Evolutionary conservation across 108 stramenopile genomes (phyloP).

Genomic region (Fragilaria radians): DNA sequence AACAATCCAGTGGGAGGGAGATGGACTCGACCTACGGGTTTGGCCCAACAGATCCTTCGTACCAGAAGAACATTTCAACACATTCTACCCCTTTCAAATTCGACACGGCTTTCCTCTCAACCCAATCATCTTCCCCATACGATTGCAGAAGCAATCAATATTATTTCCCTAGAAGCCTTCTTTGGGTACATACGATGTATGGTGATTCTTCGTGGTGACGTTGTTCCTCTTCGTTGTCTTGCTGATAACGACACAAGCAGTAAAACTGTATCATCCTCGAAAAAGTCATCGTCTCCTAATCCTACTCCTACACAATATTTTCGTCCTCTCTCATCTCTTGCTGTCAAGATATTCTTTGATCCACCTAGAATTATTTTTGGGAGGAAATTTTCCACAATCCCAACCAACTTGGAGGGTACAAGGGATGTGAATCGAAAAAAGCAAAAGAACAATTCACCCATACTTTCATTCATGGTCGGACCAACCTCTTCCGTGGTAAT

Average conservation of each 20-base stretch:
- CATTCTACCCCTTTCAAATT: slow-evolving; percentile 34
- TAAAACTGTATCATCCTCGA: slow-evolving; percentile 12
- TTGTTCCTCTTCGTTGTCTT: slow-evolving; percentile 34
- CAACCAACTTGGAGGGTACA: too few relatives aligned
- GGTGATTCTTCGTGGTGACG: slow-evolving; percentile 66
- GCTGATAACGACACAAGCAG: slow-evolving; percentile 19
- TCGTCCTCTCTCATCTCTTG: slow-evolving; percentile 35
- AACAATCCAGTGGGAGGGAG: slow-evolving; percentile 71
- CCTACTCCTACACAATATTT: not conserved
- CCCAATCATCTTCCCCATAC: too few relatives aligned
- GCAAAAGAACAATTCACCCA: slow-evolving; percentile 20
- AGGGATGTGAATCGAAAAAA: not conserved
- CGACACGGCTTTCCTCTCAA: not conserved
- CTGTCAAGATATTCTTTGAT: slow-evolving; percentile 63
- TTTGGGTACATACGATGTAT: slow-evolving; percentile 34
- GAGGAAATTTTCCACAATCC: too few relatives aligned
- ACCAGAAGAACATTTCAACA: slow-evolving; percentile 56
- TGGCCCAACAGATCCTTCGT: slow-evolving; percentile 35
- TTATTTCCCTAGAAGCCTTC: slow-evolving; percentile 48
- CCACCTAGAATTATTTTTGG: slow-evolving; percentile 57
- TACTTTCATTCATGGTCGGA: too few relatives aligned
- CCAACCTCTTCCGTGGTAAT: slow-evolving; percentile 57
- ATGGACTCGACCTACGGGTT: slow-evolving; percentile 53
- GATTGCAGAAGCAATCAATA: slow-evolving; percentile 66
- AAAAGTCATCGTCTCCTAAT: too few relatives aligned